Evolutionary conservation across 768 basidiomycete species (phyloP).

Genomic region (Rickenella mellea): DNA sequence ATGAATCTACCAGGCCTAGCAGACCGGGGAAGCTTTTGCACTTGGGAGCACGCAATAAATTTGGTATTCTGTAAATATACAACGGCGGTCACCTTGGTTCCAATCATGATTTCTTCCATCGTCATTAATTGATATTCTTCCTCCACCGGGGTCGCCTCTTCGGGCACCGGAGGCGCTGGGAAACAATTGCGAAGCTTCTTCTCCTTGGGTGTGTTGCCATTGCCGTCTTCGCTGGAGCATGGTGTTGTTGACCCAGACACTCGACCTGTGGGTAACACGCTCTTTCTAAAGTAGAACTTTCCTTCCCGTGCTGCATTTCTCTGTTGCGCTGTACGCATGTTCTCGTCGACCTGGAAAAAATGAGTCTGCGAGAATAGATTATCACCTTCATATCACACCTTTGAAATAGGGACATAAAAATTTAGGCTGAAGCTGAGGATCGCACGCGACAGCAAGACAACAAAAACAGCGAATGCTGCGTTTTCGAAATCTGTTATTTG

Average conservation of each 20-base stretch:
- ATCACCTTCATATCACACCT: constrained; percentile 36
- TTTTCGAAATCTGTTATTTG: constrained; percentile 99
- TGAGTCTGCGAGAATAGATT: constrained; percentile 3
- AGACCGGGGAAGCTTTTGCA: constrained; percentile 67
- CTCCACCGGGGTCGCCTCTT: constrained; percentile 44
- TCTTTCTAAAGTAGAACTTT: constrained; percentile 86
- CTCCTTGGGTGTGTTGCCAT: constrained; percentile 37
- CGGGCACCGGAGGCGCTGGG: constrained; percentile 44
- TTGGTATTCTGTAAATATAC: constrained; percentile 3
- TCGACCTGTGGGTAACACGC: constrained; percentile 56
- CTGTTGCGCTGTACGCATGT: constrained; percentile 85
- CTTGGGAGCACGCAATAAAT: constrained; percentile 21
- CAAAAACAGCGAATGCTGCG: constrained; percentile 91
- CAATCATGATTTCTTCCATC: constrained; percentile 87
- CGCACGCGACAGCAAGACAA: constrained; percentile 88
- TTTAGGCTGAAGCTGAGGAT: constrained; percentile 88
- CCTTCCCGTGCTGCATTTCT: constrained; percentile 66
- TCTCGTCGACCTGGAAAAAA: constrained; percentile 80
- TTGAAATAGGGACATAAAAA: constrained; percentile 95
- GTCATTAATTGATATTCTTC: constrained; percentile 92
- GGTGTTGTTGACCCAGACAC: constrained; percentile 20
- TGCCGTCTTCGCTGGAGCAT: constrained; percentile 19
- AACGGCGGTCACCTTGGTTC: constrained; percentile 56
- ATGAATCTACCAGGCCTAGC: constrained; percentile 70
- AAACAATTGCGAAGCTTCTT: constrained; percentile 69